Conservation (phyloP, 2,329 filamentous ascomycete species). For the Lachnellula subtilissima region DNA sequence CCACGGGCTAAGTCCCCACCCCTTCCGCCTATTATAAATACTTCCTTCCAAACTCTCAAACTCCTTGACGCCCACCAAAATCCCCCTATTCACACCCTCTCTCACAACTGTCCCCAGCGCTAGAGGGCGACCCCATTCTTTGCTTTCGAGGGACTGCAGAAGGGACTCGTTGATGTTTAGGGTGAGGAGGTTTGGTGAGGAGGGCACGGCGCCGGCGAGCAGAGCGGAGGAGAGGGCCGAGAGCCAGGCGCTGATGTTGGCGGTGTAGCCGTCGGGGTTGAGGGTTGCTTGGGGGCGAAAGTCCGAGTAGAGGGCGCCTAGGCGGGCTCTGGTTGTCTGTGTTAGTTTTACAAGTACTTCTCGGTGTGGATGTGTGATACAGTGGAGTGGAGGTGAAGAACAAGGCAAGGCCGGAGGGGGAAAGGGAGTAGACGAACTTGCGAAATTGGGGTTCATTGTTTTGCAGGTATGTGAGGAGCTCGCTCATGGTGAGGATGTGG, state of each 20-base stretch:
- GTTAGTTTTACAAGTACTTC: background rate
- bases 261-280: constrained; percentile 80
- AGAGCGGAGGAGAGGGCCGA: constrained; percentile 66
- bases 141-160: constrained; percentile 64
- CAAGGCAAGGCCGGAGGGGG: background rate
- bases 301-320: constrained; percentile 85
- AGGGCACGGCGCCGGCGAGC: constrained; percentile 48
- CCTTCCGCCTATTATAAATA: constrained; percentile 50
- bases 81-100: constrained; percentile 65
- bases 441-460: constrained; percentile 57
- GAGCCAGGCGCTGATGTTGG: constrained; percentile 77
- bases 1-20: constrained; percentile 62
- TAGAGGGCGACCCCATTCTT: constrained; percentile 75
- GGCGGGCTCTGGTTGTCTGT: constrained; percentile 53
- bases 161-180: constrained; percentile 59
- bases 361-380: no score
- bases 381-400: no score
- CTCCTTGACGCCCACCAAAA: constrained; percentile 64
- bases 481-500: constrained; percentile 46
- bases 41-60: constrained; percentile 67
- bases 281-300: constrained; percentile 68
- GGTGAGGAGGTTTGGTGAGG: constrained; percentile 44
- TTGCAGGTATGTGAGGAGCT: constrained; percentile 63
- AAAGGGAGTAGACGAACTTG: constrained; percentile 38
- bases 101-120: constrained; percentile 72